phyloP scores from a whole-genome alignment of 176 grass and related monocot genomes.

The Triticum aestivum region IWGSC_CS_RefSeq_v2.1 NC_057795.1:590718197-590718696 shows the following conservation, averaged over 20 bases:
- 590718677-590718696: no score
- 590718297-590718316: not conserved
- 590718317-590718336: not conserved
- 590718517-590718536: not conserved
- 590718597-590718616: no score
- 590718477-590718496: not conserved
- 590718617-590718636: no score
- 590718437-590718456: no score
- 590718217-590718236: constrained; percentile 26
- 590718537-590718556: no score
- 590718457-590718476: no score
- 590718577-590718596: no score
- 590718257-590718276: not conserved
- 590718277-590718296: not conserved
- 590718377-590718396: not conserved
- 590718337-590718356: not conserved
- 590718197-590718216: not conserved
- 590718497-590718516: not conserved
- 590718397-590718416: no score
- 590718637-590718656: no score
- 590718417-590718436: no score
- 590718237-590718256: not conserved
- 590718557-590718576: no score
- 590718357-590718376: not conserved
- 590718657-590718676: no score